Percentiles rank a stretch among this genome's conserved stretches.
These are phyloP conservation scores for Alectoria sarmentosa DNA, from an alignment of 495 filamentous ascomycete species.

Conservation along the genomic window DNA sequence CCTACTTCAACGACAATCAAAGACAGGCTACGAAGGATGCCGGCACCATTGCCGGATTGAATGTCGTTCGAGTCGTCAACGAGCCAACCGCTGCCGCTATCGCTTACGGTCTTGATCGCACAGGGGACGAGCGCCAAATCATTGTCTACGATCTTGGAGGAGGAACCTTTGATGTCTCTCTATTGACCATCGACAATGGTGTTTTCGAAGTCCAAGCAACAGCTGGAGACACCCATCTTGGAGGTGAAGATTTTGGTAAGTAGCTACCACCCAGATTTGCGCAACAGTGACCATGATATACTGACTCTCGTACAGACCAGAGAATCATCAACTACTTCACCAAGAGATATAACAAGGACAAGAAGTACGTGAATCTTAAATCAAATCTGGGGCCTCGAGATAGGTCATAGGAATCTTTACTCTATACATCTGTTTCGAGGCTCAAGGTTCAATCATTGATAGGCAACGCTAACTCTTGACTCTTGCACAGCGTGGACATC, in stretches of 20 bases:
- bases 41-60: constrained; percentile 87
- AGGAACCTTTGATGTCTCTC: constrained; percentile 99
- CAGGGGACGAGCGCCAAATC: constrained; percentile 78
- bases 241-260: constrained; percentile 85
- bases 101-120: constrained; percentile 75
- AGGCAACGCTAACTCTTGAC: not conserved
- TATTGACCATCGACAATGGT: constrained; percentile 92
- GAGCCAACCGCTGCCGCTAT: constrained; percentile 73
- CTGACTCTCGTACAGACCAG: constrained; percentile 53
- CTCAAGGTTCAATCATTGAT: not conserved
- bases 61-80: constrained; percentile 97
- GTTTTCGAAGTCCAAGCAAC: constrained; percentile 98
- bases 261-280: not conserved
- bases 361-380: constrained; percentile 65
- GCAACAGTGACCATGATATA: not conserved
- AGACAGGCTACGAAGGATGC: constrained; percentile 97
- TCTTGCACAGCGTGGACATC: constrained; percentile 36
- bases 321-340: constrained; percentile 94
- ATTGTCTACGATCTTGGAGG: constrained; percentile 98
- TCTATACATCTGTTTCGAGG: not conserved
- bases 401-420: not conserved
- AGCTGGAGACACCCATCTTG: constrained; percentile 98
- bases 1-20: constrained; percentile 99
- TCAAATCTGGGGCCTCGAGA: not conserved
- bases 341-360: constrained; percentile 96